Base-by-base conservation (phyloP, 1,284 basidiomycete species). In the Cutaneotrichosporon sp. region DNA sequence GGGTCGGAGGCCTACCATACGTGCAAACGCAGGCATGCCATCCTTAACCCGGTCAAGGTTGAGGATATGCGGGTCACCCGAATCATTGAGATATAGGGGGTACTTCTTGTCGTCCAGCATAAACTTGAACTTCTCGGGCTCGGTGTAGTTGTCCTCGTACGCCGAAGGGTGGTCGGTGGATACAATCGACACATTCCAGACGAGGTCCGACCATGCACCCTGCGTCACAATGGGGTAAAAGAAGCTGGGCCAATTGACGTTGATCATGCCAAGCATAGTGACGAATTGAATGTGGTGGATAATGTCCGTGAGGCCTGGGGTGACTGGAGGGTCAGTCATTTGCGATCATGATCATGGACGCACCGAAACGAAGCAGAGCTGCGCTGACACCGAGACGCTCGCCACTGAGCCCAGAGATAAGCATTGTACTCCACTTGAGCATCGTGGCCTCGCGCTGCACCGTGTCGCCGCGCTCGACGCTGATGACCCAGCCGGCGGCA, bases 211-310 rank as follows among this genome's bases (percentile, higher is more conserved):
- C 91, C 91, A 97, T 0, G 89, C 84, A 5, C 88, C 85, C 68
- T 88, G 86, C 5, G 85, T 82, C 38, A 94, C 79, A 44, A 94
- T 78, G 14, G 92, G 89, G 74, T 96, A 97, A 54, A 87, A 81
- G 73, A 93, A 97, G 13, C 80, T 77, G 1, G 94, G 93, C 93
- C 93, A 98, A 66, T 89, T 80, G 23, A 97, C 90, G 23, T 90
- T 88, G 46, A 97, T 83, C 88, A 96, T 94, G 22, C 84, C 85
- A 20, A 97, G 77, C 44, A 85, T 81, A 4, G 77, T 76, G 55
- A 77, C 77, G 62, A 77, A 97, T 65, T 97, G 92, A 0, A 91
- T 87, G 67, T 94, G 90, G 67, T 90, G 87, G 48, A 97, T 81
- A 54, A 98, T 83, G 72, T 98, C 94, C 57, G 92, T 81, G 76